Base-by-base conservation (phyloP, 192 early-diverging fungal genomes). In the Rhizoclosmatium sp. region DNA sequence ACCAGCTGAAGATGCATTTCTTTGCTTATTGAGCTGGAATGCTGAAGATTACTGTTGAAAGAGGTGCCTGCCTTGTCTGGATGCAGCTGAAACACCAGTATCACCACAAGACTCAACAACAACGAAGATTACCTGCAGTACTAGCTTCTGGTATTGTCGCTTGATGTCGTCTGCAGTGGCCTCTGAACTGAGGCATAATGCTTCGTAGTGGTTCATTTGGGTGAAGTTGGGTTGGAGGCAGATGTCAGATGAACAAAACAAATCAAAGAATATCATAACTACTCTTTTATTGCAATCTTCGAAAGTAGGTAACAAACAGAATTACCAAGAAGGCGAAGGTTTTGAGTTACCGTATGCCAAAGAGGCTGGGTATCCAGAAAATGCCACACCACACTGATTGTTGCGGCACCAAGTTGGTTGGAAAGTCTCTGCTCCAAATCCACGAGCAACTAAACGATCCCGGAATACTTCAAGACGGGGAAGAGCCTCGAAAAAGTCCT, bases 371-470 rank as follows among this genome's bases (percentile, higher is more conserved):
- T 65, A 65, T 19, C 62, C 62, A 65, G 62, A 65, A 23, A 65
- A 65, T 9, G 62, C 62, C 0, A 31, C 62, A 56, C 65, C 65
- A 68, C 65, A 68, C 65, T 45, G 44, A 45, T 77, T 65, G 40
- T 14, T 4, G 21, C 21, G 39, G 40, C 75, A 77, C 75, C 75
- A 77, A 39, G 40, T 44, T 14, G 75, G 78, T 9, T 79, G 78
- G 3, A 79, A 19, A 2, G 75, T 42, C 59, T 44, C 44, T 5
- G 61, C 39, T 19, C 7, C 61, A 4, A 77, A 31, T 3, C 75
- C 75, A 7, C 51, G 19, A 3, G 47, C 19, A 3, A 77, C 23
- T 47, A 77, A 40, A 10, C 75, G 61, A 19, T 77, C 75, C 23
- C 56, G 7, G 16, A 67, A 21, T 16, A 49, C 44, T 3, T 21